Base-by-base conservation (phyloP, 148 eudicot genomes). In the Rhododendron williamsianum region DNA sequence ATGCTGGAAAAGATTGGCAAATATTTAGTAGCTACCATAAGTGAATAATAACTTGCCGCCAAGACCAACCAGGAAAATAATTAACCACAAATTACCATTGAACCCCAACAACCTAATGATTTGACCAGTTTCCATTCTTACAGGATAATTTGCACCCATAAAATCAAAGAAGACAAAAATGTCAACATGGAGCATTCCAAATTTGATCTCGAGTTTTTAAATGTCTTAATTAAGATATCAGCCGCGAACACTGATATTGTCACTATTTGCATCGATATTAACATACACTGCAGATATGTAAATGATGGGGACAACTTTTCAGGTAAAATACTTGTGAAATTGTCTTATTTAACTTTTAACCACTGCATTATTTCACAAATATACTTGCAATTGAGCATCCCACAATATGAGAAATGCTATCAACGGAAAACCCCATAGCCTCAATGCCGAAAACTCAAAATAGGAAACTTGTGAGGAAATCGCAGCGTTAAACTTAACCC, bases 1-100 rank as follows among this genome's bases (percentile, higher is more conserved):
- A 97, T 86, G 91, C 99, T 97, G 88, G 69, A 91, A 87, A 81
- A 87, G 16, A 82, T 33, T 78, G 49, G 56, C 76, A 84, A 58
- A 12, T 48, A 51, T 73, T 74, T 38, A 82, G 80, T 58, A 56
- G 41, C 36, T 10, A 46, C 56, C 10, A 18, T 58, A 60, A 56
- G 10, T 36, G 45, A 52, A 51, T 45, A 33, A 72, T 46, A 71
- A 25, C 48, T 60, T 9, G 18, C 21, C 23, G 35, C 65, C 51
- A 76, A 41, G 80, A 76, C 11, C 81, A 48, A 78, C 81, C 0
- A 78, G 27, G 81, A n/a, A 46, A 78, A 43, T 10, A 23, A 76
- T 52, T n/a, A 46, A n/a, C 54, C 54, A 78, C 30, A 46, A 78
- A 78, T 78, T 78, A n/a, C 19, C 81, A 25, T 78, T 43, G n/a